These are phyloP conservation scores for Luffa acutangula DNA, from an alignment of 306 rosid genomes.

Conservation along the genomic window DNA sequence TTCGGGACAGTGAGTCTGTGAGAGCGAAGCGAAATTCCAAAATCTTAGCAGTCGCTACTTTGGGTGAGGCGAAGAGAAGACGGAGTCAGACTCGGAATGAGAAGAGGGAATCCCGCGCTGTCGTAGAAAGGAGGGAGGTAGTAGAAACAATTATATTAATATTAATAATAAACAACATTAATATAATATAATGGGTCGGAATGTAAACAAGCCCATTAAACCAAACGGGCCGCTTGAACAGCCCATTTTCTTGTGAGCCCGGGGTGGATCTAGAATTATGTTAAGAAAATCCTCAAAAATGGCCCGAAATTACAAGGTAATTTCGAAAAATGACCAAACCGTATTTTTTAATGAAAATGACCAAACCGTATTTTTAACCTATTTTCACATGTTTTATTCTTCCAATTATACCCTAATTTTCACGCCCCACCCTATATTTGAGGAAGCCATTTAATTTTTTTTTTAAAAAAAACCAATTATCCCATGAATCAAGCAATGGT, in stretches of 20 bases:
- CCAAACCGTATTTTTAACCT: too few species aligned
- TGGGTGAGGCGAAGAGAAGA: not conserved
- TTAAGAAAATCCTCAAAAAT: too few species aligned
- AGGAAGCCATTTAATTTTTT: too few species aligned
- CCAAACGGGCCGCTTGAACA: not conserved
- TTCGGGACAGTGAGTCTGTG: not conserved
- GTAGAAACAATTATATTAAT: not conserved
- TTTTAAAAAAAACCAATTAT: too few species aligned
- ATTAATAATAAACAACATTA: not conserved
- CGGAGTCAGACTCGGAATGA: constrained; percentile 5
- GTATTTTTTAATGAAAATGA: too few species aligned
- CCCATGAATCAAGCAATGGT: too few species aligned
- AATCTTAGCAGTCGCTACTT: not conserved
- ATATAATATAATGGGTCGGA: not conserved
- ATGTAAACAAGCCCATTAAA: not conserved
- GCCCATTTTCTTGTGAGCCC: not conserved
- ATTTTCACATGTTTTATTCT: too few species aligned
- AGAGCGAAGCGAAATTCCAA: not conserved
- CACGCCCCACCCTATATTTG: too few species aligned
- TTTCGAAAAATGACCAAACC: too few species aligned
- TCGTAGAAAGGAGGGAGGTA: not conserved
- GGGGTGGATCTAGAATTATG: too few species aligned
- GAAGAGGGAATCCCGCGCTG: constrained; percentile 12
- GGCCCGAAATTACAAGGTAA: too few species aligned
- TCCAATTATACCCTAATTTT: too few species aligned